phyloP scores from a whole-genome alignment of 257 asterid species.

The Nemophila menziesii region DNA sequence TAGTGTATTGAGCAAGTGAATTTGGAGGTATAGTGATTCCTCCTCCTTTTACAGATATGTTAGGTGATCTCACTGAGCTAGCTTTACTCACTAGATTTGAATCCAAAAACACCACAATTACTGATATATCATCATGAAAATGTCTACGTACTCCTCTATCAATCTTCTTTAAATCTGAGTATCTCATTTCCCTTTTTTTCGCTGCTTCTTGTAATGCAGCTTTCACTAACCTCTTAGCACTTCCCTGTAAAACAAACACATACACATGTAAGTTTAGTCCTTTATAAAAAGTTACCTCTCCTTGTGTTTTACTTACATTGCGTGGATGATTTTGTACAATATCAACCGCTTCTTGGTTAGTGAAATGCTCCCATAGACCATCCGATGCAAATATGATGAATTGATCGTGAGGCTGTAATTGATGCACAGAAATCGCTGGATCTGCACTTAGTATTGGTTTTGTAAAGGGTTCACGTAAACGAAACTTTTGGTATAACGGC shows the following conservation, averaged over 20 bases:
- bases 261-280: not conserved
- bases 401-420: constrained; percentile 52
- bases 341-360: constrained; percentile 68
- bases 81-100: constrained; percentile 62
- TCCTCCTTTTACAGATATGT: constrained; percentile 59
- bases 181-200: constrained; percentile 87
- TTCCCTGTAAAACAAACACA: constrained; percentile 37
- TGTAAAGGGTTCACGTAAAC: constrained; percentile 52
- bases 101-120: constrained; percentile 61
- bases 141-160: constrained; percentile 81
- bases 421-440: constrained; percentile 50
- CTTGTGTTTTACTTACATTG: too few relatives aligned
- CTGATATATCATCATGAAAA: constrained; percentile 85
- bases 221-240: constrained; percentile 70
- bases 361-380: constrained; percentile 83
- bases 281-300: not conserved
- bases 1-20: constrained; percentile 38
- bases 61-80: constrained; percentile 35
- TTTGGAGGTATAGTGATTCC: constrained; percentile 37
- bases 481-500: constrained; percentile 54
- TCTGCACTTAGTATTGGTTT: constrained; percentile 64
- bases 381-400: constrained; percentile 71
- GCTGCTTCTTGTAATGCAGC: constrained; percentile 77
- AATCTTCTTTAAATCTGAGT: constrained; percentile 79
- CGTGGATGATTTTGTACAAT: constrained; percentile 57